Evolutionary conservation across 768 basidiomycete genomes (phyloP), one percentile per base, ranked within the genome.

Genomic region (Cubamyces lactineus): DNA sequence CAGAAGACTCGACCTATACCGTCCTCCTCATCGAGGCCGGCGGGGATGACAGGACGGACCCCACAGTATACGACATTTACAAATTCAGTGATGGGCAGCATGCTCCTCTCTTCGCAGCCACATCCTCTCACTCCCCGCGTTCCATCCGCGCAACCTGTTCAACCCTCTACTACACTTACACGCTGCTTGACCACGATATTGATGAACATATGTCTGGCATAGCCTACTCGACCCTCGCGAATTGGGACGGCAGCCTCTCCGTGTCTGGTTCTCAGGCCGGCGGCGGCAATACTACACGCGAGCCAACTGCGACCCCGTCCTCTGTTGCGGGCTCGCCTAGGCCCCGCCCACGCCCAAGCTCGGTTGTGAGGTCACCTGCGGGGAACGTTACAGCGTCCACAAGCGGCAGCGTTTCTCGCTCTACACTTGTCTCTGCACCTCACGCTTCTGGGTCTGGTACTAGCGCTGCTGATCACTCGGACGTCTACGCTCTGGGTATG

Each of bases 21-120:
- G 77, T 86, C 0, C 74, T 84, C 4, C 69, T 84, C 59, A 74
- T 86, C 47, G 84, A 86, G 69, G 84, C 79, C 2, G 84, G 84
- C 0, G 74, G 70, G 7, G 83, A 83, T 63, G 71, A 82, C 63
- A 75, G 81, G 23, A 71, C 72, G 5, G 77, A 82, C 63, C 71
- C 78, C 1, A 69, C 74, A 13, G 76, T 84, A 1, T 81, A 78
- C 57, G 80, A 84, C 57, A 75, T 83, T 19, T 79, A 82, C 61
- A 66, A 72, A 30, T 84, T 80, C 64, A 71, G 76, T 7, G 67
- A 73, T 28, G 79, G n/a, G n/a, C n/a, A n/a, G n/a, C n/a, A n/a
- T n/a, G n/a, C n/a, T n/a, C n/a, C n/a, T n/a, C n/a, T n/a, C n/a
- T n/a, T n/a, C n/a, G n/a, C n/a, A n/a, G n/a, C n/a, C n/a, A n/a